Base-by-base conservation (phyloP, 2,329 filamentous ascomycete genomes). In the Chrysoporthe deuterocubensis region DNA sequence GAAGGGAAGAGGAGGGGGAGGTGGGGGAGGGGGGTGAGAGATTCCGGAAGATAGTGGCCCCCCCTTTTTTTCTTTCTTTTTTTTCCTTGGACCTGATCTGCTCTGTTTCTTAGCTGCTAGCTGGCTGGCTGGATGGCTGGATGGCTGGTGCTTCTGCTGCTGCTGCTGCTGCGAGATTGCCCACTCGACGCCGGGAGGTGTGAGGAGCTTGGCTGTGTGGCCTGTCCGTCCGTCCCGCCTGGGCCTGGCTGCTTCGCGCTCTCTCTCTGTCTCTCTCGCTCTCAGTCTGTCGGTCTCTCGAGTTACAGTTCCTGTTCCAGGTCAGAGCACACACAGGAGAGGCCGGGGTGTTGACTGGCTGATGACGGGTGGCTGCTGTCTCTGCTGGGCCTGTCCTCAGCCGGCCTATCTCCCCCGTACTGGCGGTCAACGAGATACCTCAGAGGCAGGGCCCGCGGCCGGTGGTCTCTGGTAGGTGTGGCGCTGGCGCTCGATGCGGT, bases 401-500 rank as follows among this genome's bases (percentile, higher is more conserved):
- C 46, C 40, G 40, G 50, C 37, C 42, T 57, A 40, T 34, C 18
- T 43, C 13, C 18, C 50, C 18, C 16, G 18, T 64, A 26, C 50
- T 46, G 50, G 62, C 40, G 62, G 50, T 64, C 50, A 57, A 64
- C 62, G 16, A 64, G 21, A 64, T 44, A 37, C 44, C 32, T 57
- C 54, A 40, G 54, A 32, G 60, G 21, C 26, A 18, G 16, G 44
- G 26, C 40, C 21, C 21, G n/a, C 16, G 34, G 62, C 21, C 50
- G 16, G 52, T 13, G 16, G 60, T 43, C 50, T 37, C 8, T 37
- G 32, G 18, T 18, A 40, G 34, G 26, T 34, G 54, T 40, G 54
- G 54, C 54, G 26, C 26, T 26, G 26, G 26, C 54, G 9, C 6
- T 40, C 5, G 54, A 34, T 40, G 34, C 44, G 43, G 42, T 64